Percentiles rank a stretch among this genome's conserved stretches.
phyloP scores from a whole-genome alignment of 208 protist species.

The Wallacemonas sp. region DNA sequence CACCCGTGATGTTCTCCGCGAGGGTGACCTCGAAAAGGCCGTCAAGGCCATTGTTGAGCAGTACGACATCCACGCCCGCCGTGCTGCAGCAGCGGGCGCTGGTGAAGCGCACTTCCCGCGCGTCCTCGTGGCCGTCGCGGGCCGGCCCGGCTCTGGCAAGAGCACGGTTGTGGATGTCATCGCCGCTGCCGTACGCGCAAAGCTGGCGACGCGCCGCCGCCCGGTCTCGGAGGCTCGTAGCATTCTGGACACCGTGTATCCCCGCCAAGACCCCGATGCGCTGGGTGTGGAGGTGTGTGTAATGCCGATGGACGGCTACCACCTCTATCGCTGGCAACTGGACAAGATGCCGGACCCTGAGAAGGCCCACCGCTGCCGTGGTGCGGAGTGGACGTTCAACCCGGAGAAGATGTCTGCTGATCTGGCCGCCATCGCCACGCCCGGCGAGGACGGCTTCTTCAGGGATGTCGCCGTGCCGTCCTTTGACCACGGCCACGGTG shows the following conservation, averaged over 20 bases:
- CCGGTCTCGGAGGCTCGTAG: slow-evolving; percentile 12
- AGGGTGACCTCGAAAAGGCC: slow-evolving; percentile 18
- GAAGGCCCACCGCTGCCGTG: slow-evolving; percentile 60
- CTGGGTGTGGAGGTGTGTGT: slow-evolving; percentile 37
- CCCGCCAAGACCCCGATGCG: slow-evolving; percentile 5
- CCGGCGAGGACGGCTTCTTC: slow-evolving; percentile 26
- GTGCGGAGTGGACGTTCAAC: slow-evolving; percentile 85
- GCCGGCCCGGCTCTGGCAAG: slow-evolving; percentile 82
- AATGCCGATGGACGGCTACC: slow-evolving; percentile 89
- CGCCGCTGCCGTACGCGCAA: slow-evolving; percentile 36
- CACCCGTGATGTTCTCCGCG: slow-evolving; percentile 13
- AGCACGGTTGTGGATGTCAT: slow-evolving; percentile 45
- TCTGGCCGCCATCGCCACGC: slow-evolving; percentile 36
- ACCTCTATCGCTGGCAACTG: slow-evolving; percentile 56
- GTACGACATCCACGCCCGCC: not conserved
- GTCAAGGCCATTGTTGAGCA: slow-evolving; percentile 17
- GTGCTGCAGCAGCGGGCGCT: not conserved
- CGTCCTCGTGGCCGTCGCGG: slow-evolving; percentile 70
- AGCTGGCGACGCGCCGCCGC: slow-evolving; percentile 19
- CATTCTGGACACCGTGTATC: not conserved
- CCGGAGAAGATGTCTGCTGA: slow-evolving; percentile 51
- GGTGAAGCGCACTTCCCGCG: slow-evolving; percentile 22
- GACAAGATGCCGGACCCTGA: slow-evolving; percentile 50
- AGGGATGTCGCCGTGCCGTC: slow-evolving; percentile 62
- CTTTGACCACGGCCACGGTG: slow-evolving; percentile 74